Evolutionary conservation across 1,139 yeast species (phyloP).

Genomic region (Candida sanyaensis): DNA sequence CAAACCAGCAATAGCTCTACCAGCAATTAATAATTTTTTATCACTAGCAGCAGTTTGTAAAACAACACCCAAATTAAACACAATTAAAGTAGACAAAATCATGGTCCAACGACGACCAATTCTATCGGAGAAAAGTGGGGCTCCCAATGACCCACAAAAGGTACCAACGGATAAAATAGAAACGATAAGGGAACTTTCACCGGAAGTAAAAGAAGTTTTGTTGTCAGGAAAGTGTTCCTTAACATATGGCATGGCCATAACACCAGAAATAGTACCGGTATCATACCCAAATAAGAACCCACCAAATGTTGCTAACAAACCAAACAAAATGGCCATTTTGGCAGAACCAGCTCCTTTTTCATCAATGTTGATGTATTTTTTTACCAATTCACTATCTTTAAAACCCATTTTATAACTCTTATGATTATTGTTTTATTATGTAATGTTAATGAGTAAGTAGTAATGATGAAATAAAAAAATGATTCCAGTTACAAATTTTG

Average conservation of each 20-base stretch:
- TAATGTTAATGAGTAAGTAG: neutral
- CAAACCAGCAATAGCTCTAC: slow-evolving; percentile 65
- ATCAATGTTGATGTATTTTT: slow-evolving; percentile 36
- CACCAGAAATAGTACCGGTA: slow-evolving; percentile 80
- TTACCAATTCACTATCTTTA: slow-evolving; percentile 34
- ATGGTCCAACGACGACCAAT: slow-evolving; percentile 61
- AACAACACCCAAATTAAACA: slow-evolving; percentile 61
- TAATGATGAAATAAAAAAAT: neutral
- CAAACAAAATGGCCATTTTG: slow-evolving; percentile 46
- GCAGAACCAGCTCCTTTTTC: slow-evolving; percentile 53
- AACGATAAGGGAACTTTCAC: slow-evolving; percentile 63
- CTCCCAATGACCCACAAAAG: slow-evolving; percentile 64
- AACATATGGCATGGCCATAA: slow-evolving; percentile 70
- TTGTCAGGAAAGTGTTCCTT: slow-evolving; percentile 45
- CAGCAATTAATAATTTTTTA: slow-evolving; percentile 42
- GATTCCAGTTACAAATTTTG: too few relatives aligned
- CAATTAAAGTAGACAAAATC: slow-evolving; percentile 50
- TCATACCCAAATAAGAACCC: slow-evolving; percentile 76
- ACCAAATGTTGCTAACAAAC: slow-evolving; percentile 60
- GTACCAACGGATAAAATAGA: slow-evolving; percentile 74
- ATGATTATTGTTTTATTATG: too few relatives aligned
- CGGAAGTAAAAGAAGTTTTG: slow-evolving; percentile 38
- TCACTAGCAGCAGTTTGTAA: slow-evolving; percentile 58
- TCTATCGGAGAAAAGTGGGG: slow-evolving; percentile 57
- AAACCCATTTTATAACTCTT: slow-evolving; percentile 36